A percentile compares a stretch with the other conserved stretches of the same genome.
phyloP scores from a whole-genome alignment of 1,284 basidiomycete genomes.

The Phlebopus sp. region DNA sequence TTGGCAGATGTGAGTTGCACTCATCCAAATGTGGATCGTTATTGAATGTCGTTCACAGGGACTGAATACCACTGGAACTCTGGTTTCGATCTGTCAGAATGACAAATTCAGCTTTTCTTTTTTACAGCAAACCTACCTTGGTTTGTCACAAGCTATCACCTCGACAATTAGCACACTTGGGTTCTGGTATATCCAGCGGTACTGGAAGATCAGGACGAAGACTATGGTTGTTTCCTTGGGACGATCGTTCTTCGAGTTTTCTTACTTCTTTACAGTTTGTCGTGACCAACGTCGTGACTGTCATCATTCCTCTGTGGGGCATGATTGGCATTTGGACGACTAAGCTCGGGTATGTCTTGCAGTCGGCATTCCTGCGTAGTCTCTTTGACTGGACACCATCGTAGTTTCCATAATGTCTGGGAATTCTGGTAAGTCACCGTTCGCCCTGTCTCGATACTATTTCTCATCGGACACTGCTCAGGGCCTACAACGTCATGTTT shows the following conservation, averaged over 20 bases:
- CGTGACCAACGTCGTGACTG: slow-evolving; percentile 73
- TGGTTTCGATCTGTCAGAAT: slow-evolving; percentile 77
- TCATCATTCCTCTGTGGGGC: slow-evolving; percentile 82
- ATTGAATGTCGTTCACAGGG: slow-evolving; percentile 43
- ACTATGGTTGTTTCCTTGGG: slow-evolving; percentile 52
- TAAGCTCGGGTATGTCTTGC: slow-evolving; percentile 56
- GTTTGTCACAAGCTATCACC: slow-evolving; percentile 68
- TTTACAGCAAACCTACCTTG: slow-evolving; percentile 75
- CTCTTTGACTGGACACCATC: not conserved
- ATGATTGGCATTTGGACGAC: slow-evolving; percentile 83
- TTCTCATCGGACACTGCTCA: slow-evolving; percentile 2
- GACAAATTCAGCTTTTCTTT: slow-evolving; percentile 73
- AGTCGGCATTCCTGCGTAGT: not conserved
- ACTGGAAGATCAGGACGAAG: slow-evolving; percentile 75
- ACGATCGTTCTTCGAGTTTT: slow-evolving; percentile 7
- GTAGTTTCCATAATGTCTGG: slow-evolving; percentile 78
- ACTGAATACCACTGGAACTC: slow-evolving; percentile 74
- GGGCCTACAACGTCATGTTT: slow-evolving; percentile 29
- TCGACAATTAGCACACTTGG: slow-evolving; percentile 69
- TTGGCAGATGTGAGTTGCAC: slow-evolving; percentile 60
- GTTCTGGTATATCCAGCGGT: slow-evolving; percentile 79
- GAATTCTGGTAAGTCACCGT: slow-evolving; percentile 65
- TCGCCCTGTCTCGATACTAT: not conserved
- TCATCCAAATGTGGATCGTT: not conserved
- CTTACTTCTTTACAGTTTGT: slow-evolving; percentile 49